Base-by-base conservation (phyloP, 1,139 yeast species). In the Eremothecium cymbalariae region DNA sequence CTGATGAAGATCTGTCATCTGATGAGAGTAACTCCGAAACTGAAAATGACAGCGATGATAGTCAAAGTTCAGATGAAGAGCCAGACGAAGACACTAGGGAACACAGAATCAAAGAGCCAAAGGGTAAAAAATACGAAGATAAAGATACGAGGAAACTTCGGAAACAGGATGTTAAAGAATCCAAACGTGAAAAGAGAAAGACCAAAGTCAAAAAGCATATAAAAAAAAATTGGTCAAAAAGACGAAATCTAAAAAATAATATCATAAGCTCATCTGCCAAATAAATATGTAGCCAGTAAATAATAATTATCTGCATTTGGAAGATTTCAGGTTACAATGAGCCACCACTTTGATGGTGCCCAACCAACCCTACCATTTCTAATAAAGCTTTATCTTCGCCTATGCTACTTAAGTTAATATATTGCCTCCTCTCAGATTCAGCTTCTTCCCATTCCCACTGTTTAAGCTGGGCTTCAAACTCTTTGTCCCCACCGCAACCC, bases 371-470 rank as follows among this genome's bases (percentile, higher is more conserved):
- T 0, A 85, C 97, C 88, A 88, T 72, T 47, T 86, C 96, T 46
- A 88, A 61, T 34, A 88, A 64, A 1, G 95, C 95, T 32, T 88
- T 62, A 37, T 86, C 95, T 48, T 86, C 96, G 2, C 80, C 83
- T 48, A 82, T 53, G 38, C 68, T 72, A 37, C 70, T 68, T 25
- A 77, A 41, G 49, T 85, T 84, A 3, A 86, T 72, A 22, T 72
- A 67, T 49, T 78, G 83, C 37, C 96, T 65, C 21, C 85, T 77
- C 46, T 74, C 72, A 0, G 94, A 94, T 53, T 84, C 95, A 33
- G 75, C 68, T 50, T 81, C 81, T 53, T 88, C 96, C 95, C 95
- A 85, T 50, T 79, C 88, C 93, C 95, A 81, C 43, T 72, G 73
- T 48, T 72, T 73, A 38, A 69, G 63, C 57, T 88, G 96, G 41